Conservation (phyloP, 176 grass and related monocot genomes). For the Aegilops longissima region DNA sequence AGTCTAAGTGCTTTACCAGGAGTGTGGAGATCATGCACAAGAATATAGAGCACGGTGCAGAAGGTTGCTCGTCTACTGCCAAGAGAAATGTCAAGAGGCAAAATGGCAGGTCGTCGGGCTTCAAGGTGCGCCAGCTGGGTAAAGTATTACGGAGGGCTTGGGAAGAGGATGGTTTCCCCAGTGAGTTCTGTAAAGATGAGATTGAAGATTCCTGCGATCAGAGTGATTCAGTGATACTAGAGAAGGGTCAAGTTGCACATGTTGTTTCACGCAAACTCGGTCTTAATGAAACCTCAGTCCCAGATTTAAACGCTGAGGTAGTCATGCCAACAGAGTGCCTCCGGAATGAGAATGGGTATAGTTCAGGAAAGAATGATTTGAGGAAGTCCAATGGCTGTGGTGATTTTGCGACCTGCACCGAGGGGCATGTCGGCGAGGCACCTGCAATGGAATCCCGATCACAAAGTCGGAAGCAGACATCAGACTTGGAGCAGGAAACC, state of each 20-base stretch:
- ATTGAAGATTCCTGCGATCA: slow-evolving; percentile 71
- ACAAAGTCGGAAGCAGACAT: slow-evolving; percentile 49
- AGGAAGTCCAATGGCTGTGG: slow-evolving; percentile 53
- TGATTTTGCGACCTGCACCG: slow-evolving; percentile 48
- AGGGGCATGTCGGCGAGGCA: slow-evolving; percentile 40
- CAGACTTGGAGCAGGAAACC: slow-evolving; percentile 57
- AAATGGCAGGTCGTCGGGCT: slow-evolving; percentile 51
- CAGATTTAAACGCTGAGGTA: slow-evolving; percentile 86
- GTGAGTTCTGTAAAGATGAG: slow-evolving; percentile 56
- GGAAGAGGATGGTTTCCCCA: slow-evolving; percentile 69
- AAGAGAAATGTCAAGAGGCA: slow-evolving; percentile 50
- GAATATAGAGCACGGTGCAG: slow-evolving; percentile 48
- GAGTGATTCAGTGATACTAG: slow-evolving; percentile 53
- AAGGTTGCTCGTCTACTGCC: slow-evolving; percentile 55
- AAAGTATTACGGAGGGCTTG: slow-evolving; percentile 68
- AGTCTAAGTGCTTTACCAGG: slow-evolving; percentile 80
- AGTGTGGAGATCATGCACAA: slow-evolving; percentile 86
- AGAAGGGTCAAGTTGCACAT: slow-evolving; percentile 38
- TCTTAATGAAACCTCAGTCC: slow-evolving; percentile 75
- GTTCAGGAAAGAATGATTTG: slow-evolving; percentile 54
- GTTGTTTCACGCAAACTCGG: slow-evolving; percentile 50
- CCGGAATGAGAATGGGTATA: slow-evolving; percentile 51
- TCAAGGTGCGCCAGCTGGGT: slow-evolving; percentile 80
- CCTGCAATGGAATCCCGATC: slow-evolving; percentile 63
- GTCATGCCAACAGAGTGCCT: slow-evolving; percentile 56